Percentiles rank a stretch among this genome's conserved stretches.
Evolutionary conservation across 1,284 basidiomycete species (phyloP).

Genomic region (Anthracocystis setariae): DNA sequence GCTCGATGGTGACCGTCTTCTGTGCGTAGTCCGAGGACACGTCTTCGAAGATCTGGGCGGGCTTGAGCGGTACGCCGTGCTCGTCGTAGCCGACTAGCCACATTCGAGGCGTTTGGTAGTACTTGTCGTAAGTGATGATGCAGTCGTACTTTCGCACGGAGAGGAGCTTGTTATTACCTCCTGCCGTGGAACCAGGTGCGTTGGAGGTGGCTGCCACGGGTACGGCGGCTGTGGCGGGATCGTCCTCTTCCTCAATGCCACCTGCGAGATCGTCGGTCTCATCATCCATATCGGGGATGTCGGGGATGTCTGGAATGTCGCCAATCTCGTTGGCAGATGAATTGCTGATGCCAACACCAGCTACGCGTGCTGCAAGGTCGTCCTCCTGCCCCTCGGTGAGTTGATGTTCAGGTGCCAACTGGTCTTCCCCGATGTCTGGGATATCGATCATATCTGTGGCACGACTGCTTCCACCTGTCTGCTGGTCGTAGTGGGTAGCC

Average conservation of each 20-base stretch:
- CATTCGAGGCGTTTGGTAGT: slow-evolving; percentile 65
- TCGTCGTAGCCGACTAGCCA: slow-evolving; percentile 67
- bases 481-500: slow-evolving; percentile 44
- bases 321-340: slow-evolving; percentile 19
- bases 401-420: slow-evolving; percentile 42
- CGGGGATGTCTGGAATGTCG: slow-evolving; percentile 54
- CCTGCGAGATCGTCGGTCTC: slow-evolving; percentile 55
- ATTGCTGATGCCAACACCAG: slow-evolving; percentile 36
- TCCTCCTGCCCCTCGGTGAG: slow-evolving; percentile 58
- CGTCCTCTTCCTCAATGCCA: slow-evolving; percentile 60
- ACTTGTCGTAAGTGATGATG: slow-evolving; percentile 98
- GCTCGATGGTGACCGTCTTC: slow-evolving; percentile 98
- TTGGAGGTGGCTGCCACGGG: slow-evolving; percentile 4
- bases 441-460: slow-evolving; percentile 59
- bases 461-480: slow-evolving; percentile 9
- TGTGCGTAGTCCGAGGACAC: slow-evolving; percentile 95
- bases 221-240: slow-evolving; percentile 61
- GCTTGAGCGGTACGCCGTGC: slow-evolving; percentile 68
- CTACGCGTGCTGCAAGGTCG: slow-evolving; percentile 54
- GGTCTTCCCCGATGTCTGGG: slow-evolving; percentile 58
- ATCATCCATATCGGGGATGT: slow-evolving; percentile 62
- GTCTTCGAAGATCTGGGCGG: slow-evolving; percentile 94
- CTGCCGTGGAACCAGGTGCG: slow-evolving; percentile 71
- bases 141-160: slow-evolving; percentile 99
- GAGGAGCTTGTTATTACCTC: slow-evolving; percentile 75